phyloP scores from a whole-genome alignment of 192 early-diverging fungal species.

The Fimicolochytrium jonesii region DNA sequence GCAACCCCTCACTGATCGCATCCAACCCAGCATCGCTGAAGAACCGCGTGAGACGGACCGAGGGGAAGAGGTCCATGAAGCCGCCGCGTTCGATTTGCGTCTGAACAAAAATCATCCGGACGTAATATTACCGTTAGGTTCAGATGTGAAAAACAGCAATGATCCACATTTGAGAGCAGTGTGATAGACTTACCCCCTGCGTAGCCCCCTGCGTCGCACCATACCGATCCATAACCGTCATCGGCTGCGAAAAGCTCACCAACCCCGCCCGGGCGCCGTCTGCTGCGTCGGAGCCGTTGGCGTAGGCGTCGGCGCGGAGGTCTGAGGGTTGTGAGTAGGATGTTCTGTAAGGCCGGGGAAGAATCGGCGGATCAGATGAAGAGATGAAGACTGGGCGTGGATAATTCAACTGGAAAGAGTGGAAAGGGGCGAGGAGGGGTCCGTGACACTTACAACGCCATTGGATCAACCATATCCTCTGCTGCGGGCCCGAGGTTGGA shows the following conservation, averaged over 20 bases:
- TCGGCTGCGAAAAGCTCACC: conserved; percentile 48
- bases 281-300: conserved; percentile 6
- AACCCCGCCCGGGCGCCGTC: conserved; percentile 12
- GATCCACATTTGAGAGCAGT: no score
- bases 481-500: conserved; percentile 32
- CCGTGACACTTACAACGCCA: background rate
- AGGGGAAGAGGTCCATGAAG: conserved; percentile 40
- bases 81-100: conserved; percentile 15
- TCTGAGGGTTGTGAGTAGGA: conserved; percentile 48
- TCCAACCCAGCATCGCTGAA: conserved; percentile 17
- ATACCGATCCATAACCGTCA: no score
- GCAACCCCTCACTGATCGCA: conserved; percentile 24
- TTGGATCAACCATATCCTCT: conserved; percentile 21
- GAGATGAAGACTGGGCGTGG: no score
- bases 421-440: background rate
- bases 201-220: no score
- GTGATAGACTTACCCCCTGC: no score
- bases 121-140: no score
- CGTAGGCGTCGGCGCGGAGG: conserved; percentile 31
- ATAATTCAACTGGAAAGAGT: no score
- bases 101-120: background rate
- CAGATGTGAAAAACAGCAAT: no score
- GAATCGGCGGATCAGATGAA: no score
- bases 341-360: no score
- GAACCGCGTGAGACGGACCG: conserved; percentile 38